A percentile compares a stretch with the other conserved stretches of the same genome.
Evolutionary conservation across 805 yeast genomes (phyloP).

Genomic region (Yamadazyma nakazawae): DNA sequence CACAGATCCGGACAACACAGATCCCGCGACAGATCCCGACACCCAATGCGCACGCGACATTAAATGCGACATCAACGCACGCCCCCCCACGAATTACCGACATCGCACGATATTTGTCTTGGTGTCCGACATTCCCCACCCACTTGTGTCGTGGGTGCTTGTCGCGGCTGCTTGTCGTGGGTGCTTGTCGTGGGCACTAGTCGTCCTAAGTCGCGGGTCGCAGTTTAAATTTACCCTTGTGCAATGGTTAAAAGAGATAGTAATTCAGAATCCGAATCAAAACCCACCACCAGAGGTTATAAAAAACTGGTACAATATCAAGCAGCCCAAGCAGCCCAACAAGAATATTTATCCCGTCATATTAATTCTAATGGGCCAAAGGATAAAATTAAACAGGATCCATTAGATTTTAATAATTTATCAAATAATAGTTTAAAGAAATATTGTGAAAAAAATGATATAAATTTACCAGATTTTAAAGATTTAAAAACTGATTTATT

Average conservation of each 20-base stretch:
- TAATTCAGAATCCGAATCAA: slow-evolving; percentile 36
- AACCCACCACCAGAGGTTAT: slow-evolving; percentile 38
- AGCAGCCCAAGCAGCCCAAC: slow-evolving; percentile 70
- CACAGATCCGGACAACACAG: too few relatives aligned
- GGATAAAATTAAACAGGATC: slow-evolving; percentile 48
- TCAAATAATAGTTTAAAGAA: slow-evolving; percentile 63
- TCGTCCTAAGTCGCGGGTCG: too few relatives aligned
- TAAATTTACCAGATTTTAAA: slow-evolving; percentile 57
- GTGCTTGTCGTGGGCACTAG: too few relatives aligned
- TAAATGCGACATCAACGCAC: too few relatives aligned
- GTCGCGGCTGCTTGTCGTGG: too few relatives aligned
- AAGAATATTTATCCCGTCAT: slow-evolving; percentile 62
- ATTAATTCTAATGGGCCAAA: slow-evolving; percentile 73
- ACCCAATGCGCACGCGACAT: too few relatives aligned
- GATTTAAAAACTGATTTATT: slow-evolving; percentile 69
- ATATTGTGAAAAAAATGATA: slow-evolving; percentile 59
- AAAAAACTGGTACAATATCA: slow-evolving; percentile 52
- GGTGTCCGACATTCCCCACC: too few relatives aligned
- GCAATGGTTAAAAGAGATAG: slow-evolving; percentile 27
- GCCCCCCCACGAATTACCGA: too few relatives aligned
- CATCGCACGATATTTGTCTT: too few relatives aligned
- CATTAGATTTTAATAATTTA: slow-evolving; percentile 66
- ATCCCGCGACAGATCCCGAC: too few relatives aligned
- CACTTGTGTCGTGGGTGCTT: too few relatives aligned
- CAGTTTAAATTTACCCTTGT: too few relatives aligned